Base-by-base conservation (phyloP, 2,329 filamentous ascomycete species). In the Scortechinia acanthostroma region DNA sequence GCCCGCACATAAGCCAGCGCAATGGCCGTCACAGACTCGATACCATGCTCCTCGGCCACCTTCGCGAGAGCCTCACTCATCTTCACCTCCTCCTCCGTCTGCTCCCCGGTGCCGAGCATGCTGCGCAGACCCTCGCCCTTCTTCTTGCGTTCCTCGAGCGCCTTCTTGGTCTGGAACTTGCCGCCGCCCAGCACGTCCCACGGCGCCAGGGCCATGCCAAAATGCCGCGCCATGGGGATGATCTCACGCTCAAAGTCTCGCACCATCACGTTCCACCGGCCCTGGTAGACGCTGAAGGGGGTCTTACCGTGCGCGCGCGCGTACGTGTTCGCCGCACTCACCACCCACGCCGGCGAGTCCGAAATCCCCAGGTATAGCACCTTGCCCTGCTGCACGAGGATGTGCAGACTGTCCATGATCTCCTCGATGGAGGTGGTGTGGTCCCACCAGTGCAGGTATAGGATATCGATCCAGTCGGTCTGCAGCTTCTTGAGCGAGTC, bases 101-200 rank as follows among this genome's bases (percentile, higher is more conserved):
- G 58, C 23, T 70, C 68, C 43, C 49, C 63, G 49, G 37, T 64
- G 16, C 42, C 44, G 2, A 55, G 46, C n/a, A 58, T 43, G 23
- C n/a, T 46, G 50, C 53, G 66, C 50, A 59, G 62, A 45, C 59
- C 63, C 55, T 73, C 71, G 28, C 66, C 68, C 1, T 44, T 25
- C 3, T 58, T 43, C 47, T 52, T 47, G 22, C 59, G 51, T 45
- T 56, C 51, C 46, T 62, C 59, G 42, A 65, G 22, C 44, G 56
- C 54, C 45, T 59, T 59, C 45, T 55, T 53, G 15, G 65, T 62
- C 57, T 74, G 68, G 58, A 76, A 71, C 45, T 64, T 62, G 33
- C 75, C 75, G 61, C 60, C 69, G 16, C 76, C 76, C 4, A 81
- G 60, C 1, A 71, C 74, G 43, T 76, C 79, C 77, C 77, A 86